Evolutionary conservation across 2,329 filamentous ascomycete species (phyloP).

Genomic region (Stachybotrys chlorohalonatus): DNA sequence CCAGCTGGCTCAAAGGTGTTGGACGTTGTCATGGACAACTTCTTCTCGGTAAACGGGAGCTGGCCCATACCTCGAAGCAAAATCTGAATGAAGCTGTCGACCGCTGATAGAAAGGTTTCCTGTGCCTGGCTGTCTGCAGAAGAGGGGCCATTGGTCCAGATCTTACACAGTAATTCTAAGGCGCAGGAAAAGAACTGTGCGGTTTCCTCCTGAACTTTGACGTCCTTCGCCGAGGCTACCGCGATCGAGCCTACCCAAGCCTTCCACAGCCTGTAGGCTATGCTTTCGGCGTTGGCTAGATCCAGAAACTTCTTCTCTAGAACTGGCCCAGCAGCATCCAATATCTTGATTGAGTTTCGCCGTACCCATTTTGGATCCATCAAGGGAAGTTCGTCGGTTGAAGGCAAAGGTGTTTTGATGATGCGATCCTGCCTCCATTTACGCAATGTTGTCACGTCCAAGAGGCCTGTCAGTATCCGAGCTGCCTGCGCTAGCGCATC

Average conservation of each 20-base stretch:
- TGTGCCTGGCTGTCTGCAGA: slow-evolving; percentile 35
- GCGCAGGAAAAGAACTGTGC: slow-evolving; percentile 68
- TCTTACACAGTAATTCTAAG: slow-evolving; percentile 56
- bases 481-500: slow-evolving; percentile 52
- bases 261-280: slow-evolving; percentile 46
- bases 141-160: slow-evolving; percentile 45
- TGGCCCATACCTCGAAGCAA: slow-evolving; percentile 44
- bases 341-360: slow-evolving; percentile 56
- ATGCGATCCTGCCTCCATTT: slow-evolving; percentile 71
- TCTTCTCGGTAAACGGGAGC: slow-evolving; percentile 55
- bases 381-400: slow-evolving; percentile 68
- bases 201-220: slow-evolving; percentile 79
- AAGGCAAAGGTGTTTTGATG: slow-evolving; percentile 47
- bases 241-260: slow-evolving; percentile 54
- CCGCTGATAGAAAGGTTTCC: slow-evolving; percentile 44
- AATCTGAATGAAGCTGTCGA: slow-evolving; percentile 38
- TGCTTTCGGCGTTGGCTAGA: slow-evolving; percentile 50
- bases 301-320: slow-evolving; percentile 54
- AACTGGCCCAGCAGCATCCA: slow-evolving; percentile 51
- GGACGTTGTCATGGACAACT: slow-evolving; percentile 38
- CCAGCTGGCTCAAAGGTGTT: slow-evolving; percentile 53
- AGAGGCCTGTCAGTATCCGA: slow-evolving; percentile 61
- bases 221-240: slow-evolving; percentile 70
- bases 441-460: slow-evolving; percentile 48
- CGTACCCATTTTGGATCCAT: slow-evolving; percentile 85